Evolutionary conservation across 2,329 filamentous ascomycete species (phyloP).

Genomic region (Clonostachys sp.): DNA sequence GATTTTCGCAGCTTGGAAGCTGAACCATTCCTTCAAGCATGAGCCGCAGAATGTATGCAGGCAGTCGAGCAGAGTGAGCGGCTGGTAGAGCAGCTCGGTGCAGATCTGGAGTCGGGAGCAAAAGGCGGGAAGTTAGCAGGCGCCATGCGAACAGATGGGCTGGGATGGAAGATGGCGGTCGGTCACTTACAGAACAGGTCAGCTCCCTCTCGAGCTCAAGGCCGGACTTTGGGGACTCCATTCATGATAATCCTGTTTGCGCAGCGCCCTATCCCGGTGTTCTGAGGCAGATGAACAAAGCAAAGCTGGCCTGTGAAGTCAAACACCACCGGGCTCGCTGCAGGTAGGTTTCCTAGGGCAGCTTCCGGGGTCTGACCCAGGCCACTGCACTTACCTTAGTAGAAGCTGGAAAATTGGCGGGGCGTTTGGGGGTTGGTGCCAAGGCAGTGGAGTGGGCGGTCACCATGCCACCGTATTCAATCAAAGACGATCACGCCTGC

Average conservation of each 20-base stretch:
- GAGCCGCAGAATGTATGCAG: slow-evolving; percentile 94
- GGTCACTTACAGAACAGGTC: slow-evolving; percentile 75
- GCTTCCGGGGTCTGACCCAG: no score
- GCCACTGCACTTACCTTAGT: no score
- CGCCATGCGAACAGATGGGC: not conserved
- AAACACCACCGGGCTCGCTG: no score
- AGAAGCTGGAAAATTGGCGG: no score
- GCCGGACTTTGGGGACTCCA: slow-evolving; percentile 45
- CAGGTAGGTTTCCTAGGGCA: no score
- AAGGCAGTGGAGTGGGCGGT: no score
- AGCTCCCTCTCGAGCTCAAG: slow-evolving; percentile 88
- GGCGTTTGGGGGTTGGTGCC: no score
- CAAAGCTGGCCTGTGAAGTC: no score
- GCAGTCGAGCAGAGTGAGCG: slow-evolving; percentile 86
- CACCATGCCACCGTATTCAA: no score
- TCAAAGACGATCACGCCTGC: no score
- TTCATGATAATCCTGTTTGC: slow-evolving; percentile 23
- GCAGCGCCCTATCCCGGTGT: no score
- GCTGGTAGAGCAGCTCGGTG: slow-evolving; percentile 89
- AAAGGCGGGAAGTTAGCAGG: not conserved
- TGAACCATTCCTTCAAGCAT: slow-evolving; percentile 95
- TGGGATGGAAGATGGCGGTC: not conserved
- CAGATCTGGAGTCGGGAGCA: slow-evolving; percentile 66
- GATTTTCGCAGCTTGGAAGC: slow-evolving; percentile 64
- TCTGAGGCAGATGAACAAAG: no score